These are phyloP conservation scores for Hirschfeldia incana DNA, from an alignment of 345 rosid genomes.

Conservation along the genomic window DNA sequence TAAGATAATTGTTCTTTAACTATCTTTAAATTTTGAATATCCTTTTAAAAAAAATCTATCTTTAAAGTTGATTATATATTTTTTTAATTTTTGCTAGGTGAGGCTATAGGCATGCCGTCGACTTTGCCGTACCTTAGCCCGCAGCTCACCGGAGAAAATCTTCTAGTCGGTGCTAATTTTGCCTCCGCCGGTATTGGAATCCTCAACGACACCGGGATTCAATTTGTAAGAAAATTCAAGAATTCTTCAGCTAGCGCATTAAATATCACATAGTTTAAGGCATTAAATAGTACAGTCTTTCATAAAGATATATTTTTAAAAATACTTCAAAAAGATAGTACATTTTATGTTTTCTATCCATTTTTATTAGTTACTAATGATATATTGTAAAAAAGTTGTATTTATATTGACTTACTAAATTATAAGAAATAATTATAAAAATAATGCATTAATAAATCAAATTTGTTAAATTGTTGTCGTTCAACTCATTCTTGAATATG, in stretches of 20 bases:
- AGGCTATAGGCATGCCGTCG: slow-evolving; percentile 59
- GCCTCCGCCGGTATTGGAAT: slow-evolving; percentile 95
- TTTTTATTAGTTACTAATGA: no score
- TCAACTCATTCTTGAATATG: background rate
- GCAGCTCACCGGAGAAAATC: slow-evolving; percentile 53
- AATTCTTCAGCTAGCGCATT: background rate
- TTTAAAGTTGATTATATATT: no score
- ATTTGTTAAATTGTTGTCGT: background rate
- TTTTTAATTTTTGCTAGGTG: slow-evolving; percentile 45
- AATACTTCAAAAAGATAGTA: no score
- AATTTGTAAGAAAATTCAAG: slow-evolving; percentile 52
- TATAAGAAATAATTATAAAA: no score
- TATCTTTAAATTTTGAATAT: background rate
- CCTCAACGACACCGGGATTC: slow-evolving; percentile 81
- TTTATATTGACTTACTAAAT: background rate
- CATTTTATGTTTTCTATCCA: no score
- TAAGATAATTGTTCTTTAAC: background rate
- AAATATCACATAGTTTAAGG: background rate
- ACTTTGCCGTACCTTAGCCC: slow-evolving; percentile 83
- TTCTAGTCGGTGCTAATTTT: slow-evolving; percentile 84
- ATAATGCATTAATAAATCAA: background rate
- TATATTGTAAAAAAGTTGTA: background rate
- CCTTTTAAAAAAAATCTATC: no score
- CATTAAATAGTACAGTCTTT: background rate
- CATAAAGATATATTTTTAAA: no score